Conservation (phyloP, 441 rosid species). For the Rhodomyrtus psidioides region DNA sequence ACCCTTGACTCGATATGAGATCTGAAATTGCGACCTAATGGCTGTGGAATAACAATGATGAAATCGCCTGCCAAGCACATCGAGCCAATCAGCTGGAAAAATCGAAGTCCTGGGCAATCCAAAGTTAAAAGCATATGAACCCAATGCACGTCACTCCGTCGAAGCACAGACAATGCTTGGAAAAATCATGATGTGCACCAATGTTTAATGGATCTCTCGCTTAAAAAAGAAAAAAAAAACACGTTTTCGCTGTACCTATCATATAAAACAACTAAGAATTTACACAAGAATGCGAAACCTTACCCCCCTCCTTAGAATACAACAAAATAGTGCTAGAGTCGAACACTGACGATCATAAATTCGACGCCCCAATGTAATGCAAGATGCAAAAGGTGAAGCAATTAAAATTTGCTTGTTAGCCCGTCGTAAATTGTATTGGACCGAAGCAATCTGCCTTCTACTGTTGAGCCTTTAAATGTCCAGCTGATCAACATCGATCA, state of each 20-base stretch:
- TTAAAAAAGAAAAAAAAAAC: neutral
- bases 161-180: neutral
- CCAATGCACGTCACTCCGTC: neutral
- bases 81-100: neutral
- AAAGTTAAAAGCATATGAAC: neutral
- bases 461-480: slow-evolving; percentile 40
- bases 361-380: neutral
- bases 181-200: neutral
- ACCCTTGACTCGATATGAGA: neutral
- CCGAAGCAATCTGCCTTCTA: neutral
- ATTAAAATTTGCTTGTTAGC: neutral
- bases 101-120: neutral
- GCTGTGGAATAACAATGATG: neutral
- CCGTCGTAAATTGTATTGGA: neutral
- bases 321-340: neutral
- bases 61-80: neutral
- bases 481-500: slow-evolving; percentile 49
- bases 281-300: neutral
- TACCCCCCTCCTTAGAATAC: neutral
- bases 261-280: neutral
- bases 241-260: neutral
- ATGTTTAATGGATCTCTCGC: neutral
- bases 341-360: neutral
- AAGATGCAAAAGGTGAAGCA: neutral
- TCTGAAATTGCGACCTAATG: neutral